phyloP scores from a whole-genome alignment of 2,329 filamentous ascomycete species.

The Fusarium decemcellulare region DNA sequence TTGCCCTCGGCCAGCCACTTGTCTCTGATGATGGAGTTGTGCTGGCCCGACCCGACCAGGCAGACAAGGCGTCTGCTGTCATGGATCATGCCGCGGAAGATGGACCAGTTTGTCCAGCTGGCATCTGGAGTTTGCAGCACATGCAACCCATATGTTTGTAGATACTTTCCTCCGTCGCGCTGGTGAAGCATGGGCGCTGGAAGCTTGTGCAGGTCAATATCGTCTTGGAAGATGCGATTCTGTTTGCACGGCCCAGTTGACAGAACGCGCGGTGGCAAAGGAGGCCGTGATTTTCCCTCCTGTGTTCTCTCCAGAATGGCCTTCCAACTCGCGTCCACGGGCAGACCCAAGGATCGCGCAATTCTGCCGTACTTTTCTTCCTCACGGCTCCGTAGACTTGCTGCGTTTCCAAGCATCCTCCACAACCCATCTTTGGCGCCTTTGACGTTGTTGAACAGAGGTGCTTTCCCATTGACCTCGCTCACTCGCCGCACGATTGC shows the following conservation, averaged over 20 bases:
- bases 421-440: slow-evolving; percentile 56
- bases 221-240: slow-evolving; percentile 8
- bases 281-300: slow-evolving; percentile 47
- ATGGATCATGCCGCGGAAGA: slow-evolving; percentile 62
- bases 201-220: slow-evolving; percentile 51
- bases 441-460: slow-evolving; percentile 65
- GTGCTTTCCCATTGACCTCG: slow-evolving; percentile 61
- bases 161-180: slow-evolving; percentile 63
- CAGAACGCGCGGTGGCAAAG: slow-evolving; percentile 53
- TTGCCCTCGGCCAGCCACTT: slow-evolving; percentile 61
- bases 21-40: slow-evolving; percentile 61
- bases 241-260: slow-evolving; percentile 23
- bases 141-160: slow-evolving; percentile 67
- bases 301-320: slow-evolving; percentile 58
- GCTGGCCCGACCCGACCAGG: slow-evolving; percentile 60
- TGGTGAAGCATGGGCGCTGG: slow-evolving; percentile 60
- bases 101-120: slow-evolving; percentile 64
- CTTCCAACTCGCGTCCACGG: slow-evolving; percentile 36
- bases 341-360: slow-evolving; percentile 57
- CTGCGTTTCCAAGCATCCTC: slow-evolving; percentile 64
- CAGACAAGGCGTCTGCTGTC: slow-evolving; percentile 58
- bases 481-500: slow-evolving; percentile 62
- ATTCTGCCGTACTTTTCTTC: slow-evolving; percentile 56
- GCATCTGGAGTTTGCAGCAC: slow-evolving; percentile 60
- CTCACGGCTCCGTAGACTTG: slow-evolving; percentile 47